Conservation (phyloP, 306 rosid species). For the Glycine tomentella region DNA sequence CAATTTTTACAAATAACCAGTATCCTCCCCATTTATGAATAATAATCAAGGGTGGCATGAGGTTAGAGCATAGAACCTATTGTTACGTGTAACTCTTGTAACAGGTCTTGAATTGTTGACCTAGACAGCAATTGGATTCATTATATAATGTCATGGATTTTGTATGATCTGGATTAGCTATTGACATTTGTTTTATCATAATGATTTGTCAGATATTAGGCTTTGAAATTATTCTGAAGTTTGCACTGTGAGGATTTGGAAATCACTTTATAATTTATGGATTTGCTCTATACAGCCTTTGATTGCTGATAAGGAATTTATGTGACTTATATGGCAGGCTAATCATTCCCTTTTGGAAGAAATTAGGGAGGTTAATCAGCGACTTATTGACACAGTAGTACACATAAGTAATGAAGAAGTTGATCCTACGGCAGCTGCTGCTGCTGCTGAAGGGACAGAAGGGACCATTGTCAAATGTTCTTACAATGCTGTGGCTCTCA, state of each 20-base stretch:
- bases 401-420: conserved; percentile 86
- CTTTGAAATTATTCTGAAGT: conserved; percentile 16
- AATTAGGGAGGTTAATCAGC: conserved; percentile 88
- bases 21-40: conserved; percentile 3
- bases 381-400: conserved; percentile 91
- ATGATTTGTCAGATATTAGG: background rate
- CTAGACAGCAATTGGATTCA: background rate
- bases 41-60: conserved; percentile 17
- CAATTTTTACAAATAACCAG: background rate
- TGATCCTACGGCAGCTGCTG: conserved; percentile 79
- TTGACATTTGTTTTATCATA: conserved; percentile 2
- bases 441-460: conserved; percentile 79
- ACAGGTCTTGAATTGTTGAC: background rate
- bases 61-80: conserved; percentile 2
- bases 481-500: conserved; percentile 89
- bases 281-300: conserved; percentile 22
- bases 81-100: background rate
- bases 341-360: conserved; percentile 92
- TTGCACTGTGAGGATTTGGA: conserved; percentile 9
- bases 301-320: conserved; percentile 38
- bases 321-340: conserved; percentile 64
- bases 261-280: conserved; percentile 11
- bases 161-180: conserved; percentile 24
- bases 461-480: conserved; percentile 96
- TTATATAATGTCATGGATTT: conserved; percentile 19